phyloP scores from a whole-genome alignment of 345 rosid species.

The Bruguiera parviflora region DNA sequence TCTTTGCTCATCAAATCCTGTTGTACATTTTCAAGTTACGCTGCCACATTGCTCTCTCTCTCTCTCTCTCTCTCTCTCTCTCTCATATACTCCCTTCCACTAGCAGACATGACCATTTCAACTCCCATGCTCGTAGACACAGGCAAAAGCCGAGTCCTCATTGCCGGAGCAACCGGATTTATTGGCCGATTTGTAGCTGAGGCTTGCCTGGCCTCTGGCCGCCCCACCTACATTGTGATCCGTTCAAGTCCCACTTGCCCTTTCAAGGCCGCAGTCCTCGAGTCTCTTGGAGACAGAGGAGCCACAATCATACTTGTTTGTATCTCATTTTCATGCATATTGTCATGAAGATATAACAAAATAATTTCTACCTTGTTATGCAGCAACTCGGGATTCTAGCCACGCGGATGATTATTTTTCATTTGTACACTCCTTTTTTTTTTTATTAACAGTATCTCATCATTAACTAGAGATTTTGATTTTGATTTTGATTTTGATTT shows the following conservation, averaged over 20 bases:
- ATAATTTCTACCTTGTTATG: too few relatives aligned
- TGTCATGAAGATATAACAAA: too few relatives aligned
- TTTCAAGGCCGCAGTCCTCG: conserved; percentile 25
- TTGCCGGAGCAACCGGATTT: conserved; percentile 60
- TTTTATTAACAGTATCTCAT: background rate
- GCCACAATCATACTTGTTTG: conserved; percentile 40
- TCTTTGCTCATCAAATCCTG: background rate
- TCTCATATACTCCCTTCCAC: background rate
- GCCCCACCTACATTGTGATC: conserved; percentile 51
- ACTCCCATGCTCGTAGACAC: background rate
- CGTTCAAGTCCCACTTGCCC: conserved; percentile 27
- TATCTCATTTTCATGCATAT: too few relatives aligned
- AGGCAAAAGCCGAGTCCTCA: conserved; percentile 40
- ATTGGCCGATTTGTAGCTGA: conserved; percentile 55
- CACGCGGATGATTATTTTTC: too few relatives aligned
- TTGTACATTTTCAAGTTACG: too few relatives aligned
- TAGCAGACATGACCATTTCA: conserved; percentile 27
- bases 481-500: background rate
- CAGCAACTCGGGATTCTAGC: too few relatives aligned
- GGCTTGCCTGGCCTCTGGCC: conserved; percentile 52
- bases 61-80: background rate
- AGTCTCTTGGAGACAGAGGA: conserved; percentile 46
- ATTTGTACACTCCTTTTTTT: background rate
- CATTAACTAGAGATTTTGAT: too few relatives aligned
- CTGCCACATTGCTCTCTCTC: background rate